Percentiles rank a stretch among this genome's conserved stretches.
phyloP scores from a whole-genome alignment of 2,329 filamentous ascomycete genomes.

The Coleophoma eucalyptorum region DNA sequence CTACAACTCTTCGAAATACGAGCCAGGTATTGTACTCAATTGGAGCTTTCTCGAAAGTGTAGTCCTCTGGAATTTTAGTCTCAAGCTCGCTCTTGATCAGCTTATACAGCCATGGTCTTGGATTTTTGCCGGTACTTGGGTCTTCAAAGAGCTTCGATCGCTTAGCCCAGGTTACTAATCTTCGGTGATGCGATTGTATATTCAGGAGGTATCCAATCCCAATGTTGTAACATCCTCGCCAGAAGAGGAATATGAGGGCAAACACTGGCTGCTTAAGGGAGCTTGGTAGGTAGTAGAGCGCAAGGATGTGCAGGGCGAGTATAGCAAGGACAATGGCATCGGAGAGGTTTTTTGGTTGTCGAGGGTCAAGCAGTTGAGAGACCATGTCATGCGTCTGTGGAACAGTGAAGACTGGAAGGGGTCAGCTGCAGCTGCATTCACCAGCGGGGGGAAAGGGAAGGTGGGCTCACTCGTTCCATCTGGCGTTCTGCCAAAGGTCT shows the following conservation, averaged over 20 bases:
- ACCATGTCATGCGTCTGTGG: conserved; percentile 99
- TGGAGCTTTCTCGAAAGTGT: conserved; percentile 87
- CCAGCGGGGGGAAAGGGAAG: no score
- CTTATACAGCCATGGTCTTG: conserved; percentile 75
- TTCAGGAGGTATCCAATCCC: conserved; percentile 89
- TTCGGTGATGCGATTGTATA: conserved; percentile 84
- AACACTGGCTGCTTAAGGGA: conserved; percentile 72
- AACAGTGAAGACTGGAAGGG: conserved; percentile 77
- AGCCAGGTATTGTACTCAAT: conserved; percentile 99
- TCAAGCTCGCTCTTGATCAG: conserved; percentile 88
- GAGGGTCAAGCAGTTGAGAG: conserved; percentile 90
- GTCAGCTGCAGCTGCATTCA: conserved; percentile 1
- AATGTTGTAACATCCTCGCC: conserved; percentile 88
- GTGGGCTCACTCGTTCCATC: conserved; percentile 76
- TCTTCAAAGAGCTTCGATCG: conserved; percentile 84
- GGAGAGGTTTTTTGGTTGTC: conserved; percentile 91
- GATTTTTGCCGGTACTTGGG: conserved; percentile 75
- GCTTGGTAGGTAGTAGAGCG: conserved; percentile 69
- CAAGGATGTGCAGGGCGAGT: conserved; percentile 68
- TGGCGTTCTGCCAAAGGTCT: conserved; percentile 87
- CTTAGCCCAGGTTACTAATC: conserved; percentile 82
- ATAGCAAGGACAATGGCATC: conserved; percentile 78
- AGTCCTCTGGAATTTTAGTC: conserved; percentile 90
- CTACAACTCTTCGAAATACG: conserved; percentile 90
- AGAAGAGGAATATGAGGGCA: conserved; percentile 82